phyloP scores from a whole-genome alignment of 345 rosid genomes.

The Citrus glauca region DNA sequence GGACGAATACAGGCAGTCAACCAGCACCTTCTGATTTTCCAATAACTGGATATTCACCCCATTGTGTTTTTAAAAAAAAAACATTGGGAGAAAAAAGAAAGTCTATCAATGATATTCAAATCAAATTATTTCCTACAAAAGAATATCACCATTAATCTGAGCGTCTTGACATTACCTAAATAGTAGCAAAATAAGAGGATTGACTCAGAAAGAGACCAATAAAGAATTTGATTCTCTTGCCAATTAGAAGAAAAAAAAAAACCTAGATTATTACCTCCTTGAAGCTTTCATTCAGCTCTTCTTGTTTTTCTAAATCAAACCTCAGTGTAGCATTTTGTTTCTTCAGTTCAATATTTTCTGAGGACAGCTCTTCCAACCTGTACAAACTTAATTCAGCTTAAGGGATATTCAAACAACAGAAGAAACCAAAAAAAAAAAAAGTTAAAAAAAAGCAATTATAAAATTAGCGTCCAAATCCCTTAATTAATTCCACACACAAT shows the following conservation, averaged over 20 bases:
- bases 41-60: neutral
- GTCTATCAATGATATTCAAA: neutral
- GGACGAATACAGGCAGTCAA: neutral
- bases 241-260: neutral
- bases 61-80: too few species aligned
- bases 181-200: neutral
- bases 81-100: neutral
- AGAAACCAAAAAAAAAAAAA: neutral
- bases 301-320: constrained; percentile 53
- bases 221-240: constrained; percentile 30
- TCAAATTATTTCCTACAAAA: neutral
- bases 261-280: constrained; percentile 43
- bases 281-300: constrained; percentile 51
- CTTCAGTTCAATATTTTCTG: constrained; percentile 57
- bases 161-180: neutral
- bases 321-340: constrained; percentile 51
- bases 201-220: neutral
- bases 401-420: neutral
- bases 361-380: constrained; percentile 74
- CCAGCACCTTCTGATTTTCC: neutral
- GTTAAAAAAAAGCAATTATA: neutral
- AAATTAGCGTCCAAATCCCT: neutral
- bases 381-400: constrained; percentile 2
- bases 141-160: neutral
- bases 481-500: neutral